phyloP scores from a whole-genome alignment of 371 early-diverging fungal species.

The Syncephalis fuscata region DNA sequence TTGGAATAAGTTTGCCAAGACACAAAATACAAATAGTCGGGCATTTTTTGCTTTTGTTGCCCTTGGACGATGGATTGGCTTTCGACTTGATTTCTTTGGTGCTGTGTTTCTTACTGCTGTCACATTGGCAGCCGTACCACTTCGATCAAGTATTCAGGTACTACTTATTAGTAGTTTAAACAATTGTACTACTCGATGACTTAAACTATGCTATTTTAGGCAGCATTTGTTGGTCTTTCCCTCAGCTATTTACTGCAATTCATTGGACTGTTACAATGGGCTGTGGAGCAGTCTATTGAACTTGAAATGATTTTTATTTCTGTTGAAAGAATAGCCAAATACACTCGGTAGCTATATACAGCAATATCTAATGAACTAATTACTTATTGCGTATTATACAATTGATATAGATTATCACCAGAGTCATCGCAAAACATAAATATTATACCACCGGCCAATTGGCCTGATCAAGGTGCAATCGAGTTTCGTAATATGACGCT shows the following conservation, averaged over 20 bases:
- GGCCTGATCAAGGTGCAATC: slow-evolving; percentile 47
- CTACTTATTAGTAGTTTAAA: too few relatives aligned
- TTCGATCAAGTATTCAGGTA: too few relatives aligned
- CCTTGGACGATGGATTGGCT: slow-evolving; percentile 21
- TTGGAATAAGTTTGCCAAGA: slow-evolving; percentile 9
- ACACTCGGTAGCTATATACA: too few relatives aligned
- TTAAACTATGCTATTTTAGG: too few relatives aligned
- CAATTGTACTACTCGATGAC: too few relatives aligned
- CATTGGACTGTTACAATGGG: slow-evolving; percentile 19
- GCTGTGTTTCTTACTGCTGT: slow-evolving; percentile 19
- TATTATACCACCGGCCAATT: slow-evolving; percentile 9
- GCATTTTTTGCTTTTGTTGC: slow-evolving; percentile 22
- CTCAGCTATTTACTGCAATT: slow-evolving; percentile 19
- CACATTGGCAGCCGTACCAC: slow-evolving; percentile 15
- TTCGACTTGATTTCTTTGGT: slow-evolving; percentile 23
- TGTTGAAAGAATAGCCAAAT: slow-evolving; percentile 27
- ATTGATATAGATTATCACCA: background rate
- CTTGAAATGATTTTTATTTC: slow-evolving; percentile 19
- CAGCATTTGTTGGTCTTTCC: slow-evolving; percentile 16
- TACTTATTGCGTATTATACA: too few relatives aligned
- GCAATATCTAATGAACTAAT: too few relatives aligned
- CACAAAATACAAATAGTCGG: slow-evolving; percentile 18
- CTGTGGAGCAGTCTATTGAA: slow-evolving; percentile 19
- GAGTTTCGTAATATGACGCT: slow-evolving; percentile 36
- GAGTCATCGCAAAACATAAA: slow-evolving; percentile 7